Base-by-base conservation (phyloP, 805 yeast genomes). In the Candida krabiensis region DNA sequence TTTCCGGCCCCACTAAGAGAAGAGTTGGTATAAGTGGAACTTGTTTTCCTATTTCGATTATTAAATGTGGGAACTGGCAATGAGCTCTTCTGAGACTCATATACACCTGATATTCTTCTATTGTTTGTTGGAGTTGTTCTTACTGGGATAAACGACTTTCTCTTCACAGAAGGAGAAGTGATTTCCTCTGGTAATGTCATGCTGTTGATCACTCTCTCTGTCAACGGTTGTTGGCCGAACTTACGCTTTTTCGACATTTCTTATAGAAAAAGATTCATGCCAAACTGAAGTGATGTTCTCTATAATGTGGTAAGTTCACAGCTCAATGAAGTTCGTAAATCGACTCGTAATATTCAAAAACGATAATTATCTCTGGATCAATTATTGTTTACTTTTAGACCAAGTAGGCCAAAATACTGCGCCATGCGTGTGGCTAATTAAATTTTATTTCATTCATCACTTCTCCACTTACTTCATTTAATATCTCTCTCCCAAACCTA, bases 141-240 rank as follows among this genome's bases (percentile, higher is more conserved):
- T 30, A 43, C 31, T 6, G 47, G 47, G 23, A 43, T 43, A 17
- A 39, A 31, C 3, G 47, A 43, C 28, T 32, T 34, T 22, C 22
- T 24, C 7, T 35, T 35, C 8, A 22, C 9, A 23, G 38, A 35
- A 4, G 33, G 38, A 16, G 28, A 28, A 4, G 33, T 35, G 19
- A 23, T 23, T 7, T 35, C 32, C 19, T 35, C 38, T 23, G 38
- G 18, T 13, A 29, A 17, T 8, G 38, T 35, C 38, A 35, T 35
- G 12, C 13, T 29, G 33, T 29, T 29, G 3, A 16, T 23, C 16
- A 22, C 19, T 29, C 28, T 22, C 24, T 29, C 33, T 14, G 18
- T 23, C 24, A 35, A n/a, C 17, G 38, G 33, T 11, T n/a, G 17
- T 9, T 19, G 29, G 14, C 19, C 17, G 16, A 13, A 8, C 8